Conservation (phyloP, 2,329 filamentous ascomycete genomes). For the Lasiodiplodia citricola region DNA sequence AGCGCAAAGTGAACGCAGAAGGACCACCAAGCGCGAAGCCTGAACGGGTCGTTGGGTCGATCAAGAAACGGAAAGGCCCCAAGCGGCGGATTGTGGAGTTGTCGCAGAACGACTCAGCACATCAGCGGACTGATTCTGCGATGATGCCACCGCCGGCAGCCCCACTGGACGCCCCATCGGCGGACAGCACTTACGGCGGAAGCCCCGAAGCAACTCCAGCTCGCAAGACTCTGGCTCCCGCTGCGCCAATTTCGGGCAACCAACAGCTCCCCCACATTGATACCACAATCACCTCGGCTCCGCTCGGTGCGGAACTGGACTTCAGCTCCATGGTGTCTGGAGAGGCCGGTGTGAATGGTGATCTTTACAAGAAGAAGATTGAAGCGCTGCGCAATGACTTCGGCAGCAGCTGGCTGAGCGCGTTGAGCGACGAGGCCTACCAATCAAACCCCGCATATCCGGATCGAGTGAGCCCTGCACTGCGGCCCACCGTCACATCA, state of each 20-base stretch:
- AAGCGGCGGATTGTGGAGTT: slow-evolving; percentile 64
- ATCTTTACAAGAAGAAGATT: slow-evolving; percentile 85
- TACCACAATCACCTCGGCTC: slow-evolving; percentile 36
- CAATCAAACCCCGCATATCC: slow-evolving; percentile 20
- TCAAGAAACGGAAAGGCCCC: slow-evolving; percentile 53
- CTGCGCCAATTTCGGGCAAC: slow-evolving; percentile 7
- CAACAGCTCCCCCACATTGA: slow-evolving; percentile 25
- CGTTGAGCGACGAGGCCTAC: slow-evolving; percentile 75
- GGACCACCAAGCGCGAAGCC: background rate
- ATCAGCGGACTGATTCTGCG: slow-evolving; percentile 23
- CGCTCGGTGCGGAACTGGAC: slow-evolving; percentile 28
- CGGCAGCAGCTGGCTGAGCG: slow-evolving; percentile 85
- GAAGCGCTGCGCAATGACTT: slow-evolving; percentile 85
- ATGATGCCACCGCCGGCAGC: slow-evolving; percentile 21
- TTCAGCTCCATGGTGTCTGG: slow-evolving; percentile 27
- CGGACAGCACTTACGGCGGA: slow-evolving; percentile 30
- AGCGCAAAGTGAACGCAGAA: slow-evolving; percentile 4
- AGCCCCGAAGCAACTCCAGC: slow-evolving; percentile 38
- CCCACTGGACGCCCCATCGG: background rate
- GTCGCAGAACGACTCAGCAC: slow-evolving; percentile 48
- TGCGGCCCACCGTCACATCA: slow-evolving; percentile 37
- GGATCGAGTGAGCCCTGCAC: slow-evolving; percentile 33
- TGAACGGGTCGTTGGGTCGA: slow-evolving; percentile 21
- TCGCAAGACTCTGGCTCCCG: slow-evolving; percentile 20
- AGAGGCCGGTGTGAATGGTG: slow-evolving; percentile 72